Percentiles rank a stretch among this genome's conserved stretches.
These are phyloP conservation scores for Pythium vanterpoolii DNA, from an alignment of 352 stramenopile genomes.

Conservation along the genomic window DNA sequence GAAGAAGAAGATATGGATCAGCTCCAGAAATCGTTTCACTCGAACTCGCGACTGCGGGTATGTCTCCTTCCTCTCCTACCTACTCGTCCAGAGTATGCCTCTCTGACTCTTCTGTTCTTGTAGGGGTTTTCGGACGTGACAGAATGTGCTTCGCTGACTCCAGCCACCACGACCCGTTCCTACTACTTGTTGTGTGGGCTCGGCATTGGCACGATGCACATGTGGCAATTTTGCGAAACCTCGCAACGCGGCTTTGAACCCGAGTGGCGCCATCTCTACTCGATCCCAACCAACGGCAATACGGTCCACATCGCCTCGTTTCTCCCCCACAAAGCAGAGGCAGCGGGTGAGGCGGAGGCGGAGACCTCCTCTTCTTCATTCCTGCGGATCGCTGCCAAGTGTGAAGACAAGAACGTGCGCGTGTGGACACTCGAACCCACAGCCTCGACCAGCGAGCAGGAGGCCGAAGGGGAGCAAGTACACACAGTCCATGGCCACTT, in stretches of 20 bases:
- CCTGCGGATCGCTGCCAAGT: conserved; percentile 41
- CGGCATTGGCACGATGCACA: conserved; percentile 59
- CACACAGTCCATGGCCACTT: conserved; percentile 54
- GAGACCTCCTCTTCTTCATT: no score
- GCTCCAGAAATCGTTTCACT: conserved; percentile 73
- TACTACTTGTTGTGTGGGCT: conserved; percentile 79
- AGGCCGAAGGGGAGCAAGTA: conserved; percentile 1
- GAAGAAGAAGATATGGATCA: conserved; percentile 80
- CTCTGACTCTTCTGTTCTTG: no score
- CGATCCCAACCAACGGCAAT: conserved; percentile 49
- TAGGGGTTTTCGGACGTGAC: conserved; percentile 79
- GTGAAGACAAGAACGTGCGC: conserved; percentile 57
- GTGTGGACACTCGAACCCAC: conserved; percentile 56
- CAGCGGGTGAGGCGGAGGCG: no score
- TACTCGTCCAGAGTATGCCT: no score
- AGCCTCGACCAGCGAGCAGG: conserved; percentile 11
- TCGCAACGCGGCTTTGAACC: conserved; percentile 25
- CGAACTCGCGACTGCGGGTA: conserved; percentile 56
- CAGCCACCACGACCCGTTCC: neutral
- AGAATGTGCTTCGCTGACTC: conserved; percentile 23
- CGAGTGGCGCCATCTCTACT: conserved; percentile 55
- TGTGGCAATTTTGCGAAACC: conserved; percentile 74
- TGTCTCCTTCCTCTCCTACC: conserved; percentile 2
- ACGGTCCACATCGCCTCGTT: conserved; percentile 56
- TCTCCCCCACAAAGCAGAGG: conserved; percentile 24